These are phyloP conservation scores for Proliferodiscus dingleyae DNA, from an alignment of 2,329 filamentous ascomycete genomes.

Conservation along the genomic window DNA sequence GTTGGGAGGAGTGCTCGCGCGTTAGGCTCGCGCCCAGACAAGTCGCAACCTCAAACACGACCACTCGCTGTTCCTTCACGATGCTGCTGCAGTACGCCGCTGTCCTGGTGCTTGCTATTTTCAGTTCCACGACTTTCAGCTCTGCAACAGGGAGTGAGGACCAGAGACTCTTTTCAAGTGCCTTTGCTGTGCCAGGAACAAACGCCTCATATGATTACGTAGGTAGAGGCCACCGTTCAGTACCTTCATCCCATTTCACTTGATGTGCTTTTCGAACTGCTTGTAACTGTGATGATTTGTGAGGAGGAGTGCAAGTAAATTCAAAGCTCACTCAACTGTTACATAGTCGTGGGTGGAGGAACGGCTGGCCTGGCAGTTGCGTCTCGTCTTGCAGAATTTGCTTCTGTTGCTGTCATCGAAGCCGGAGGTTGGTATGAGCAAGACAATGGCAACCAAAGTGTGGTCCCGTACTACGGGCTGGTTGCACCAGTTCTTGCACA, in stretches of 20 bases:
- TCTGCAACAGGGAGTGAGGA: no score
- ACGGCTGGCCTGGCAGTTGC: slow-evolving; percentile 41
- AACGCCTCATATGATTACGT: slow-evolving; percentile 37
- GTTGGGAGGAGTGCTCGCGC: no score
- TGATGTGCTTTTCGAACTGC: not conserved
- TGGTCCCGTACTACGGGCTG: slow-evolving; percentile 2
- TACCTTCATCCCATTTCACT: not conserved
- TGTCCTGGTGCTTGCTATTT: no score
- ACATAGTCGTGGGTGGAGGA: slow-evolving; percentile 39
- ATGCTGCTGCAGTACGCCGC: no score
- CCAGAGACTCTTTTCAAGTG: slow-evolving; percentile 8
- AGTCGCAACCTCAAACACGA: no score
- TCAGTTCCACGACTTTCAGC: no score
- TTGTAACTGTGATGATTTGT: no score
- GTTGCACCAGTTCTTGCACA: not conserved
- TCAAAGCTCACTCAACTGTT: not conserved
- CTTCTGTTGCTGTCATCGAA: slow-evolving; percentile 37
- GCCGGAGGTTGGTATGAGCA: slow-evolving; percentile 31
- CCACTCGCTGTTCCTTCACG: no score
- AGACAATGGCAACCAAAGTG: slow-evolving; percentile 14
- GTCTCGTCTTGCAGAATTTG: slow-evolving; percentile 35
- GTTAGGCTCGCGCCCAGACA: no score
- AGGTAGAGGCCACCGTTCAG: slow-evolving; percentile 1
- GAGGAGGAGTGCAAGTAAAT: no score
- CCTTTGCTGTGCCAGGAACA: slow-evolving; percentile 15